Evolutionary conservation across 352 stramenopile species (phyloP).

Genomic region (Phytophthora ohioensis): DNA sequence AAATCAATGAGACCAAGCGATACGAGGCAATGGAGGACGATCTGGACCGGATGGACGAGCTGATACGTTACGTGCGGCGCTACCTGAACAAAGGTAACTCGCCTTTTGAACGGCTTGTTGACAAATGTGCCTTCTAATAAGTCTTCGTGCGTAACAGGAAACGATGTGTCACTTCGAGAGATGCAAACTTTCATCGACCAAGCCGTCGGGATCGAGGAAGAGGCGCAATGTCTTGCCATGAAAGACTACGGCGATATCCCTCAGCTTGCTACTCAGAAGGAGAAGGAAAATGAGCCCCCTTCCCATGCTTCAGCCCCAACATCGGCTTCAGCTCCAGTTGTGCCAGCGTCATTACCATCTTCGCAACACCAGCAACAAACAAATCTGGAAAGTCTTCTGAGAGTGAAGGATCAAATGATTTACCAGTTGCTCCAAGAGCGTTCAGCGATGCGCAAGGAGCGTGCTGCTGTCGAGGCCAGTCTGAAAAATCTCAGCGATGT

Average conservation of each 20-base stretch:
- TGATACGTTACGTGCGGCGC: slow-evolving; percentile 50
- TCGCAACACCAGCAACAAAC: slow-evolving; percentile 19
- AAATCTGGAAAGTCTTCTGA: slow-evolving; percentile 53
- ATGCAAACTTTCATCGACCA: slow-evolving; percentile 57
- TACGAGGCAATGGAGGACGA: slow-evolving; percentile 69
- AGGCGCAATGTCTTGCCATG: slow-evolving; percentile 63
- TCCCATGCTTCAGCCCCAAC: slow-evolving; percentile 56
- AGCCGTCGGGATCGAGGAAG: slow-evolving; percentile 42
- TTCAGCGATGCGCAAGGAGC: slow-evolving; percentile 59
- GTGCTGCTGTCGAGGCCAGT: slow-evolving; percentile 55
- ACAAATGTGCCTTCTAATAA: neutral
- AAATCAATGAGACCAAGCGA: slow-evolving; percentile 17
- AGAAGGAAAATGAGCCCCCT: slow-evolving; percentile 37
- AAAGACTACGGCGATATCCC: slow-evolving; percentile 45
- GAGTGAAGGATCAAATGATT: slow-evolving; percentile 88
- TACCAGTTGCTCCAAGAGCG: slow-evolving; percentile 81
- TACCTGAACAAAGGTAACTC: slow-evolving; percentile 52
- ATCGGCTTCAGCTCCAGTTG: slow-evolving; percentile 63
- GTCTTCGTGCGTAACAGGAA: slow-evolving; percentile 28
- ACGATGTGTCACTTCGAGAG: slow-evolving; percentile 43
- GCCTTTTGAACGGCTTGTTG: too few relatives aligned
- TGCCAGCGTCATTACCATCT: neutral
- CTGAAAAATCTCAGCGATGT: slow-evolving; percentile 73
- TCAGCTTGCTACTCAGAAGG: neutral
- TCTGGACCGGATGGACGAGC: slow-evolving; percentile 63